Evolutionary conservation across 352 stramenopile genomes (phyloP), one percentile per base, ranked within the genome.

Genomic region (Phytopythium vexans): DNA sequence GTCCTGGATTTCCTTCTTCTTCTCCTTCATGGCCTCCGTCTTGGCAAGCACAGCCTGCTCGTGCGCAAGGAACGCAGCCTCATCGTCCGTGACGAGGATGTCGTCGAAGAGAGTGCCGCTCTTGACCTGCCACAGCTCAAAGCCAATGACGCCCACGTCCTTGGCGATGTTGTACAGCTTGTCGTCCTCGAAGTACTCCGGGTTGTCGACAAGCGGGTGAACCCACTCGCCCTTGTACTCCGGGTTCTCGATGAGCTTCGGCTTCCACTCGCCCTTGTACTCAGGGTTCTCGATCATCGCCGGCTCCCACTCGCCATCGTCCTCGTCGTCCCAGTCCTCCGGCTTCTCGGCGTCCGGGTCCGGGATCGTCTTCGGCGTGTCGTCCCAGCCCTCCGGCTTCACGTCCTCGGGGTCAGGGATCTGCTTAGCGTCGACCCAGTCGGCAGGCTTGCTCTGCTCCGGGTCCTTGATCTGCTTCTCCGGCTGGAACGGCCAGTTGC

Each of bases 51-150:
- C 96, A 10, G 83, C 83, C 69, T 98, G 98, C 73, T 99, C 97
- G 66, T 86, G 90, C 52, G 94, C 88, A 66, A 98, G 97, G 80
- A 98, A 97, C 61, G 98, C 92, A 21, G 97, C 92, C 49, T 97
- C 74, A 64, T 88, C 96, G 78, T 99, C 97, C 9, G 96, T 99
- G 46, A 99, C 77, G 41, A 99, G 83, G 62, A 99, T 99, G 74
- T 99, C 96, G 72, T 99, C 97, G 67, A 99, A 99, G 43, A 99
- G 79, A 21, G 96, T 99, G 69, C 97, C 97, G 37, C 91, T 92
- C 72, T 97, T 99, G 21, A 99, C 97, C 80, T 97, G 81, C 97
- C 97, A 99, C 37, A 99, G 85, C 84, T 99, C 97, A 62, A 99
- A 99, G 54, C 97, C 97, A 60, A 99, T 88, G 60, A 97, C 91